Base-by-base conservation (phyloP, 2,329 filamentous ascomycete species). In the Anisogramma anomala region DNA sequence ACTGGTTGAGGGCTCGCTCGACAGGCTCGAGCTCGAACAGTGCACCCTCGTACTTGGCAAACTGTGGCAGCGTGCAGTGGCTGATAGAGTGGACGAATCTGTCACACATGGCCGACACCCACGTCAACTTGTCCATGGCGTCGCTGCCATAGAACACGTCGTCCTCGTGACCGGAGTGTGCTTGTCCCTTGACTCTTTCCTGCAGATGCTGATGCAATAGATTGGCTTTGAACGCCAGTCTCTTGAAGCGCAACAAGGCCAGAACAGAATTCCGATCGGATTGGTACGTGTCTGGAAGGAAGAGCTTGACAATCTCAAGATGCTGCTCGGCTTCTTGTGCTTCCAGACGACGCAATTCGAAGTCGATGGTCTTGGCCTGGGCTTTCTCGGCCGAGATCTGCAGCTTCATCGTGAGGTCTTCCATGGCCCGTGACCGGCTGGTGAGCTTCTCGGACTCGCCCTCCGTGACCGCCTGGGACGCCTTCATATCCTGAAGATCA, bases 381-480 rank as follows among this genome's bases (percentile, higher is more conserved):
- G 89, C 83, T 66, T 94, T 94, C 30, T 86, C 76, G 9, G 87
- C 87, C 10, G 87, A 93, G 42, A 84, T 75, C 55, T 94, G 89
- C 32, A 98, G 72, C 63, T 94, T 93, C 72, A 89, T 76, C 60
- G 96, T 96, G 33, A 98, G 72, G 55, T 98, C 89, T 76, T 94
- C 84, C 82, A 98, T 94, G 40, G 89, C 87, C 48, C 87, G 78
- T 33, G 89, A 94, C 48, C 86, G 82, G 53, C 77, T 84, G 49
- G 81, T 88, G 41, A 96, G 75, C 58, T 96, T 86, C 57, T 88
- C 87, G 1, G 89, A 87, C 58, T 96, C 88, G 13, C 82, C 82
- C 59, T 96, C 91, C 1, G 87, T 93, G 51, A 96, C 83, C 33
- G 88, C 85, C 53, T 93, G 85, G 3, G 87, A 93, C 10, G 88